These are phyloP conservation scores for Chlamydomonas applanata DNA, from an alignment of 139 green algal genomes.

Conservation along the genomic window DNA sequence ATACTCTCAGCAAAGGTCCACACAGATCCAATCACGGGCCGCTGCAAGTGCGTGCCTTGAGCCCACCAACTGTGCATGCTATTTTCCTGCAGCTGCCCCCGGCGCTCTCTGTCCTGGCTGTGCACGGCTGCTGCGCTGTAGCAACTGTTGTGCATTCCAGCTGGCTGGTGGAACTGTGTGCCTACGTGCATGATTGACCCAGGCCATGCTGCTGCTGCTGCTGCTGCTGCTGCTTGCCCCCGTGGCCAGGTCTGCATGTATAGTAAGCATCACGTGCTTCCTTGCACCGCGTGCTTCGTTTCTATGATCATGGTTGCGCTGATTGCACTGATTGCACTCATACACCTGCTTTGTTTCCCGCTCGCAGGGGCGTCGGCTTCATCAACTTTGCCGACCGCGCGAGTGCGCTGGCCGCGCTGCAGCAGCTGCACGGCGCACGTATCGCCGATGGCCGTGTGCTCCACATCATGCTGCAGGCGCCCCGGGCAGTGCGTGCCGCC, in stretches of 20 bases:
- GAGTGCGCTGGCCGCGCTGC: slow-evolving; percentile 38
- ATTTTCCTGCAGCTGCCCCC: too few relatives aligned
- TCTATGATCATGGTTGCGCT: too few relatives aligned
- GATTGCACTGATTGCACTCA: too few relatives aligned
- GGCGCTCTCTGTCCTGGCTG: too few relatives aligned
- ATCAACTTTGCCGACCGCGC: slow-evolving; percentile 58
- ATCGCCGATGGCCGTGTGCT: slow-evolving; percentile 37
- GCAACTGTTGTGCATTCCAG: too few relatives aligned
- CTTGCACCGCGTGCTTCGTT: too few relatives aligned
- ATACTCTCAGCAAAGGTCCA: slow-evolving; percentile 42
- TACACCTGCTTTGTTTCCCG: too few relatives aligned
- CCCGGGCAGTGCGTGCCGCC: background rate
- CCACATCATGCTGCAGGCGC: slow-evolving; percentile 53
- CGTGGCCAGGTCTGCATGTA: too few relatives aligned
- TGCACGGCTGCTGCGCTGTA: too few relatives aligned
- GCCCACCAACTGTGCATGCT: too few relatives aligned
- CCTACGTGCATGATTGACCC: background rate
- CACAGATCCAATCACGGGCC: slow-evolving; percentile 26
- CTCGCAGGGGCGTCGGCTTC: slow-evolving; percentile 60
- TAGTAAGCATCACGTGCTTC: too few relatives aligned
- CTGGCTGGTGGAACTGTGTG: too few relatives aligned
- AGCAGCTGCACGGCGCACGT: slow-evolving; percentile 47
- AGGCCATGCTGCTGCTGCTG: background rate
- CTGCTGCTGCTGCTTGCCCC: background rate
- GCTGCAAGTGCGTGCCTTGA: slow-evolving; percentile 5